Conservation (phyloP, 805 yeast species). For the Saccharomycodes ludwigii region DNA sequence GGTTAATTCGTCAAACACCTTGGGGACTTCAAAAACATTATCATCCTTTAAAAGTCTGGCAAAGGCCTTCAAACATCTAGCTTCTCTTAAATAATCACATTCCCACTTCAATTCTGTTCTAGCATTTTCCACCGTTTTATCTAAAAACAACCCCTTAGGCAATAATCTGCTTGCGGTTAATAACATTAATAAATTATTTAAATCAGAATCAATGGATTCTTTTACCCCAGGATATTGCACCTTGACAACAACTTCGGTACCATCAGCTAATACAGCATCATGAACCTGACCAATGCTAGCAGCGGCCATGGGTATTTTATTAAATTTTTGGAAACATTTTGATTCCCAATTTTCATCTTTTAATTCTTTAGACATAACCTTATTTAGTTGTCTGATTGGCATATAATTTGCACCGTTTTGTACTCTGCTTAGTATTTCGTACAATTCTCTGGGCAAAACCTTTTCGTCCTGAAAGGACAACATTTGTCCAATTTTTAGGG, state of each 20-base stretch:
- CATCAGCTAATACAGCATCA: slow-evolving; percentile 54
- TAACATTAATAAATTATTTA: slow-evolving; percentile 71
- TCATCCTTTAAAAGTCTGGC: slow-evolving; percentile 45
- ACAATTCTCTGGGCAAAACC: slow-evolving; percentile 75
- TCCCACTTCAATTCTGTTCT: slow-evolving; percentile 93
- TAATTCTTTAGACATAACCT: slow-evolving; percentile 57
- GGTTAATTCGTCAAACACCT: slow-evolving; percentile 62
- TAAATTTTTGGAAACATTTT: slow-evolving; percentile 55
- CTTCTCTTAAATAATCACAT: slow-evolving; percentile 89
- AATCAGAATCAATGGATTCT: slow-evolving; percentile 84
- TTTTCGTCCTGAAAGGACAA: slow-evolving; percentile 86
- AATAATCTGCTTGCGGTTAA: slow-evolving; percentile 76
- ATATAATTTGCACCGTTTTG: slow-evolving; percentile 93
- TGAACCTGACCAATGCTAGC: slow-evolving; percentile 98
- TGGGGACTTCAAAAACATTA: slow-evolving; percentile 65
- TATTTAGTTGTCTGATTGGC: slow-evolving; percentile 85
- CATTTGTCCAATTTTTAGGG: slow-evolving; percentile 93
- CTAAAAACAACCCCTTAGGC: slow-evolving; percentile 87
- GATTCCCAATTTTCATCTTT: slow-evolving; percentile 55
- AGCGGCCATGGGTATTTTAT: slow-evolving; percentile 88
- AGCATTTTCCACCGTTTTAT: slow-evolving; percentile 86
- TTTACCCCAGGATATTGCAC: slow-evolving; percentile 97
- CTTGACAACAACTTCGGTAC: slow-evolving; percentile 78
- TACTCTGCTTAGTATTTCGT: slow-evolving; percentile 65
- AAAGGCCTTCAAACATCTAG: slow-evolving; percentile 60